Evolutionary conservation across 2,329 filamentous ascomycete genomes (phyloP).

Genomic region (Fusarium oligoseptatum): DNA sequence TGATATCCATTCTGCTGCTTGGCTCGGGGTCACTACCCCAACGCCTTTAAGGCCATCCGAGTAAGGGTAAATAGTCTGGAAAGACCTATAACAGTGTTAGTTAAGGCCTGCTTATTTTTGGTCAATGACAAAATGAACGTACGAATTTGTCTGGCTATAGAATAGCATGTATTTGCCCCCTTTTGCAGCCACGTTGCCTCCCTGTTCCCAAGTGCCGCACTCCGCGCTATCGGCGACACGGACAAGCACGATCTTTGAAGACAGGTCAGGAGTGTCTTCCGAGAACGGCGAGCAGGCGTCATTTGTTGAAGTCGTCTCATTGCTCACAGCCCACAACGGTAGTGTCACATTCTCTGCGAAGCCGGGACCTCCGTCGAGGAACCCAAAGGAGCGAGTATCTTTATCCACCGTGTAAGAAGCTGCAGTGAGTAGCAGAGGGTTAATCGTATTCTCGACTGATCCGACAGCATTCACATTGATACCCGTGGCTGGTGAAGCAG

Average conservation of each 20-base stretch:
- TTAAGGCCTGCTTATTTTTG: not conserved
- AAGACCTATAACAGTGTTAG: not conserved
- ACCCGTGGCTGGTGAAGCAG: not conserved
- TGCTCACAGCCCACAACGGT: not conserved
- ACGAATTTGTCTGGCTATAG: constrained; percentile 1
- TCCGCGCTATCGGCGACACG: not conserved
- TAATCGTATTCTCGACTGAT: not conserved
- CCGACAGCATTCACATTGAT: not conserved
- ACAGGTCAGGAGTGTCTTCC: not conserved
- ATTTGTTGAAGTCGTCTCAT: not conserved
- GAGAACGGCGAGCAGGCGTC: not conserved
- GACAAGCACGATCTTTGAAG: not conserved
- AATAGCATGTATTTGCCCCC: not conserved
- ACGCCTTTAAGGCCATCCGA: not conserved
- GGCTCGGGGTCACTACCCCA: not conserved
- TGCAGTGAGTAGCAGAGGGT: not conserved
- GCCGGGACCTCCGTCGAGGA: not conserved
- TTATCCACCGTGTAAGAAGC: not conserved
- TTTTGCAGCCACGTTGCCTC: not conserved
- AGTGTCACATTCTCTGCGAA: not conserved
- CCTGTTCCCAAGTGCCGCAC: not conserved
- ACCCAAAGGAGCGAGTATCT: not conserved
- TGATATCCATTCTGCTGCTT: not conserved
- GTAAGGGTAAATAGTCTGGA: not conserved
- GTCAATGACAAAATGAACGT: not conserved